phyloP scores from a whole-genome alignment of 352 stramenopile genomes.

The Lagenidium sp. region DNA sequence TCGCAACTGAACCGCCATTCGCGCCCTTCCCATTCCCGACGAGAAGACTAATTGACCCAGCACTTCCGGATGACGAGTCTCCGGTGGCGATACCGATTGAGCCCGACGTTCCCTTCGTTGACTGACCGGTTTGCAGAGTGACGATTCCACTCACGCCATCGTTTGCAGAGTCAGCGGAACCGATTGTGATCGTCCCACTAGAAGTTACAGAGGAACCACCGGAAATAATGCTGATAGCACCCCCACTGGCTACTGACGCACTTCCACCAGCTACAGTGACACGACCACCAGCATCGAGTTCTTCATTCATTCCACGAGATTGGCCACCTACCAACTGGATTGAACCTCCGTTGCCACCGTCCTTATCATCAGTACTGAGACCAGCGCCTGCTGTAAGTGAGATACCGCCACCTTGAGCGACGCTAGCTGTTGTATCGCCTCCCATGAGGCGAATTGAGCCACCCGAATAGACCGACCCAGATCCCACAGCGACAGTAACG shows the following conservation, averaged over 20 bases:
- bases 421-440: slow-evolving; percentile 22
- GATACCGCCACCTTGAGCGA: slow-evolving; percentile 31
- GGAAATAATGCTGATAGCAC: slow-evolving; percentile 30
- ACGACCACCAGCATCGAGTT: slow-evolving; percentile 23
- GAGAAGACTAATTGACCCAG: slow-evolving; percentile 31
- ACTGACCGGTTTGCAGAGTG: slow-evolving; percentile 21
- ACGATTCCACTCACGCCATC: slow-evolving; percentile 22
- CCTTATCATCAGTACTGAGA: slow-evolving; percentile 30
- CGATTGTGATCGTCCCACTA: slow-evolving; percentile 33
- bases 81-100: slow-evolving; percentile 33
- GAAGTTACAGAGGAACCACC: slow-evolving; percentile 23
- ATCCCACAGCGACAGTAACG: slow-evolving; percentile 16
- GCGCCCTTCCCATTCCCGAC: slow-evolving; percentile 25
- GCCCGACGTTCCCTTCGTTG: slow-evolving; percentile 28
- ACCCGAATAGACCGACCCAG: slow-evolving; percentile 31
- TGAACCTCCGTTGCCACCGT: slow-evolving; percentile 46
- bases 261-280: slow-evolving; percentile 29
- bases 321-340: slow-evolving; percentile 38
- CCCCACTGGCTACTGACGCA: slow-evolving; percentile 28
- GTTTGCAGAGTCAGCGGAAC: slow-evolving; percentile 19
- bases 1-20: slow-evolving; percentile 27
- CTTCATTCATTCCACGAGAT: slow-evolving; percentile 27
- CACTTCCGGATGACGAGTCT: slow-evolving; percentile 20
- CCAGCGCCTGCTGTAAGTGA: slow-evolving; percentile 36
- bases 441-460: slow-evolving; percentile 4